Conservation (phyloP, 2,329 filamentous ascomycete species). For the Ascosphaera aggregata region DNA sequence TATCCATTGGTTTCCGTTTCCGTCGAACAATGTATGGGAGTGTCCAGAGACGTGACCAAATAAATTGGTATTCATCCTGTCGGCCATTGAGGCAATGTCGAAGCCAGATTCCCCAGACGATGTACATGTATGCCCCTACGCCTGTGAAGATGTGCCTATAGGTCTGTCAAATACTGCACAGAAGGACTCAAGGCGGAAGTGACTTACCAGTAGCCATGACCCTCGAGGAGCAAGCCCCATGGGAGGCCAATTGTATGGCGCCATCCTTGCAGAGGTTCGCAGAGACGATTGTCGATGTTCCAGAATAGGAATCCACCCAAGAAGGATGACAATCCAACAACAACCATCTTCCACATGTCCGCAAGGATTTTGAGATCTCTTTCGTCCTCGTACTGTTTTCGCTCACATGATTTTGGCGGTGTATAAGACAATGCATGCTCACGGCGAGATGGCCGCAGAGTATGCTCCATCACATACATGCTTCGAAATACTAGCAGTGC, state of each 20-base stretch:
- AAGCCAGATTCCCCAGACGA: constrained; percentile 65
- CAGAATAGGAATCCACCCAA: constrained; percentile 53
- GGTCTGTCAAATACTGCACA: constrained; percentile 1
- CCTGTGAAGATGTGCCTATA: constrained; percentile 57
- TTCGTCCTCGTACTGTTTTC: constrained; percentile 26
- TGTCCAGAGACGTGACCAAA: constrained; percentile 41
- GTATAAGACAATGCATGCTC: constrained; percentile 12
- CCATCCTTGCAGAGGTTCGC: constrained; percentile 39
- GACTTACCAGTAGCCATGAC: constrained; percentile 46
- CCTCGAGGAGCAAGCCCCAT: constrained; percentile 55
- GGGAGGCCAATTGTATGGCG: constrained; percentile 47
- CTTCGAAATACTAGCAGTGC: constrained; percentile 45
- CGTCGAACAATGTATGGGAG: constrained; percentile 29
- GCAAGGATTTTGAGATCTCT: constrained; percentile 34
- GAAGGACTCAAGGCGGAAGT: constrained; percentile 1
- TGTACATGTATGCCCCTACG: constrained; percentile 62
- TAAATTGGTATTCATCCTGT: constrained; percentile 46
- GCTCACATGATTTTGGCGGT: constrained; percentile 15
- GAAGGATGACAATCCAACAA: constrained; percentile 44
- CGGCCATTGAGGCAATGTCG: constrained; percentile 50
- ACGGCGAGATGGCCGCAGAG: constrained; percentile 35
- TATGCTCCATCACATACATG: constrained; percentile 54
- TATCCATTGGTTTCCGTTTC: constrained; percentile 4
- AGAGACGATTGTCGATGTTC: constrained; percentile 60
- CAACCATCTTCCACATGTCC: constrained; percentile 57